These are phyloP conservation scores for Spathaspora boniae DNA, from an alignment of 805 yeast species.

Conservation along the genomic window DNA sequence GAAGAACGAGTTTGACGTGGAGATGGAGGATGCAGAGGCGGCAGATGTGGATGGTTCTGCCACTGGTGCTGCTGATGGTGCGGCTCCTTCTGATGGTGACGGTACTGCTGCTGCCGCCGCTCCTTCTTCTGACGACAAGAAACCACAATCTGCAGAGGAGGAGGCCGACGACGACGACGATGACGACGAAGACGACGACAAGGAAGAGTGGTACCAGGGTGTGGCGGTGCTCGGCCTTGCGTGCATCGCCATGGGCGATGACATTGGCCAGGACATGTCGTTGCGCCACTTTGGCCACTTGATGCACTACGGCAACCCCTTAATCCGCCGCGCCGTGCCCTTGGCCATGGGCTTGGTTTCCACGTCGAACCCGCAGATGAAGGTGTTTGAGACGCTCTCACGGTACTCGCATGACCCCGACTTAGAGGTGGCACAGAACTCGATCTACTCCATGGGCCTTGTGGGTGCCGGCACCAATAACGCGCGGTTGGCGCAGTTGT, in stretches of 20 bases:
- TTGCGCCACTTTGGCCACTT: slow-evolving; percentile 95
- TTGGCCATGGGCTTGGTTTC: slow-evolving; percentile 96
- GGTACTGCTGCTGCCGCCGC: slow-evolving; percentile 21
- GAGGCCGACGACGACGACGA: slow-evolving; percentile 22
- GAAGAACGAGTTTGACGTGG: slow-evolving; percentile 13
- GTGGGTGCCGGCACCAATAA: slow-evolving; percentile 99
- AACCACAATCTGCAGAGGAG: slow-evolving; percentile 22
- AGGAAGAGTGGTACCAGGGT: slow-evolving; percentile 66
- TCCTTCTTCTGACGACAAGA: slow-evolving; percentile 18
- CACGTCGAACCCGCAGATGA: slow-evolving; percentile 93
- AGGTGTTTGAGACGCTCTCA: slow-evolving; percentile 92
- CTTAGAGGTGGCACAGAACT: slow-evolving; percentile 88
- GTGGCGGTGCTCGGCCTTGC: slow-evolving; percentile 95
- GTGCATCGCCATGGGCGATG: slow-evolving; percentile 94
- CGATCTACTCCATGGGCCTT: slow-evolving; percentile 95
- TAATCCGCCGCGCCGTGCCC: slow-evolving; percentile 91
- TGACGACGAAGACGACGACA: slow-evolving; percentile 35
- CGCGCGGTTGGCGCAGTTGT: slow-evolving; percentile 93
- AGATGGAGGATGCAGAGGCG: background rate
- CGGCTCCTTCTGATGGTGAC: slow-evolving; percentile 18
- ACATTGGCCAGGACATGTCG: slow-evolving; percentile 96
- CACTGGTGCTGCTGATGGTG: slow-evolving; percentile 21
- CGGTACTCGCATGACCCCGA: slow-evolving; percentile 96
- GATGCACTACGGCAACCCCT: slow-evolving; percentile 95
- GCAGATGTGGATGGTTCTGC: slow-evolving; percentile 10